Base-by-base conservation (phyloP, 176 grass and related monocot genomes). In the Puccinellia tenuiflora region DNA sequence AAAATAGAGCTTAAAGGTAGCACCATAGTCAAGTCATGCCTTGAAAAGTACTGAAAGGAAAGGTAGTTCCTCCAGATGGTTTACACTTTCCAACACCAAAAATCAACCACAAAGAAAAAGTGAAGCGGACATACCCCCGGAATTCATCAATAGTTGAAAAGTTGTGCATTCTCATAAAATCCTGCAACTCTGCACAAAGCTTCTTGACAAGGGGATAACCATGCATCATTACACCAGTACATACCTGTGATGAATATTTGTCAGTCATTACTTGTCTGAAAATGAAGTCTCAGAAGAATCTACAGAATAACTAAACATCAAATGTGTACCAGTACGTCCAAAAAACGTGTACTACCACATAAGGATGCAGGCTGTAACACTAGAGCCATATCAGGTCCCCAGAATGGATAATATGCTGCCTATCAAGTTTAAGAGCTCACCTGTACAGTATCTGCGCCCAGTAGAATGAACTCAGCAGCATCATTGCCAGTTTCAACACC, bases 141-240 rank as follows among this genome's bases (percentile, higher is more conserved):
- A 99, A 99, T 75, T 99, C 97, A 87, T 94, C 96, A 20, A 96
- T 88, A 12, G 93, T 90, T 24, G 93, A 82, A 54, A 96, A 92
- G 68, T 94, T 87, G 73, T 99, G 97, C 52, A 90, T 79, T 82
- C 93, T 89, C 97, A 99, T 96, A 79, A 99, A 96, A 88, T 99
- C 91, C 79, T 94, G 83, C 70, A 99, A 80, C 59, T 99, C 93
- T 17, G 79, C 71, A 52, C 93, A 94, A 28, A 99, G 93, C 70
- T 99, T 96, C 81, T 96, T 96, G 38, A 99, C 97, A 88, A 99
- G 85, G 34, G 87, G 87, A 88, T 99, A 96, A 51, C 97, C 97
- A 90, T 96, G 97, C 70, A 99, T 96, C 97, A 99, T 99, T 30
- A 99, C 93, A 18, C 93, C 91, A 3, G 93, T 99, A 57, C 97